Evolutionary conservation across 2,329 filamentous ascomycete genomes (phyloP).

Genomic region (Leptoxyphium fumago): DNA sequence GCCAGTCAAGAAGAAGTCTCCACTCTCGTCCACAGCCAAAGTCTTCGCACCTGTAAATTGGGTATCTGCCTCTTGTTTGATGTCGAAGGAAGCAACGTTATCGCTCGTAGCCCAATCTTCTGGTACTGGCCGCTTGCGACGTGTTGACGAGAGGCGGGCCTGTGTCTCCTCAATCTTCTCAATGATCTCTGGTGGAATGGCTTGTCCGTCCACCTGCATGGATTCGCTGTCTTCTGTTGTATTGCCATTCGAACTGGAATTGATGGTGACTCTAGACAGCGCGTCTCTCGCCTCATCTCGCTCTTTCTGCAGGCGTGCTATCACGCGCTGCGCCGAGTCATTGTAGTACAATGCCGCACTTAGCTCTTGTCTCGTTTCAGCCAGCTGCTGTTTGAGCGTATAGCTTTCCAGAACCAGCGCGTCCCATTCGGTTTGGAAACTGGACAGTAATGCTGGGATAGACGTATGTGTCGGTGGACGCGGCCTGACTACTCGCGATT

Average conservation of each 20-base stretch:
- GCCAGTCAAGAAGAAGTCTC: conserved; percentile 56
- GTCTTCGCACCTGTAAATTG: conserved; percentile 44
- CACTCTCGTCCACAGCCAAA: conserved; percentile 43
- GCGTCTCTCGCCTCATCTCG: conserved; percentile 84
- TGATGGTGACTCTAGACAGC: conserved; percentile 69
- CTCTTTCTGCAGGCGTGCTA: conserved; percentile 79
- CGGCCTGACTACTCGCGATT: conserved; percentile 68
- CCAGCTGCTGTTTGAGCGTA: conserved; percentile 75
- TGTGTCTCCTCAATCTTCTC: conserved; percentile 68
- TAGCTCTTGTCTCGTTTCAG: conserved; percentile 83
- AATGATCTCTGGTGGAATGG: conserved; percentile 55
- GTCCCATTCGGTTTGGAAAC: conserved; percentile 99
- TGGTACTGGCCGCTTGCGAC: conserved; percentile 78
- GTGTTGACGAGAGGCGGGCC: conserved; percentile 67
- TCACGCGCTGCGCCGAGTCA: conserved; percentile 90
- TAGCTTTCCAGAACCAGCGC: conserved; percentile 82
- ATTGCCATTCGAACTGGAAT: conserved; percentile 30
- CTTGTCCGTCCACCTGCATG: conserved; percentile 82
- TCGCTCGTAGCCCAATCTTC: conserved; percentile 72
- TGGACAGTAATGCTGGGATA: conserved; percentile 81
- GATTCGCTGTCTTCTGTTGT: conserved; percentile 52
- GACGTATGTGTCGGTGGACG: conserved; percentile 88
- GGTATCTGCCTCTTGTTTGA: conserved; percentile 38
- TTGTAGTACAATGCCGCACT: conserved; percentile 91
- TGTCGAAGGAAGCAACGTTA: conserved; percentile 46